Evolutionary conservation across 768 basidiomycete genomes (phyloP), one percentile per base, ranked within the genome.

Genomic region (Mycena galopus): DNA sequence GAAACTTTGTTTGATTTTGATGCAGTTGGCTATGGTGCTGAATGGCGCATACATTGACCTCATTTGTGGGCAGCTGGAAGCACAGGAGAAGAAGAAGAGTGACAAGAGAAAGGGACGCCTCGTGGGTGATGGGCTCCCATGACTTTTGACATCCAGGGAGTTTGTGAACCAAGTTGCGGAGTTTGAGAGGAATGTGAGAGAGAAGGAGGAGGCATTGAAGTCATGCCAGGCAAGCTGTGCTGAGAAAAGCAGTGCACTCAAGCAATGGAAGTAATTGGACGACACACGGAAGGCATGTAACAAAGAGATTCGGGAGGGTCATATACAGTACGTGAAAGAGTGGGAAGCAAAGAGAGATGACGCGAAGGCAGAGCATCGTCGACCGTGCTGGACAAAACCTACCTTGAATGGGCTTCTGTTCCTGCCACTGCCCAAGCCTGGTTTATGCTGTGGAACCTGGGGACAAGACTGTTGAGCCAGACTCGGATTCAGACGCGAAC

Each of bases 21-120:
- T 78, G 37, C 79, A 80, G 71, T 75, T 77, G 4, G n/a, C 65
- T 10, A 68, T 75, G 50, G 72, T 80, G n/a, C 73, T 79, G 14
- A 80, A 79, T 56, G 73, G 77, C 19, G 61, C 74, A 17, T 79
- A 80, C 47, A 37, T 56, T 7, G 72, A 71, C 33, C 51, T 66
- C 16, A 58, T 79, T 25, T 51, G 73, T 19, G 57, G 67, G 35
- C 73, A 79, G 64, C 76, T 79, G 32, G 73, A 65, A 33, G 71
- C 69, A 35, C 35, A 37, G 14, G 35, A 44, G 42, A 19, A 44
- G 8, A 44, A 44, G 42, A 44, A 44, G n/a, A n/a, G n/a, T n/a
- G n/a, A n/a, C 19, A 44, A 19, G 17, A 44, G 17, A 16, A 44
- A 44, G 17, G 42, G 42, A 10, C 17, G 42, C 42, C 42, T 44